Evolutionary conservation across 73 alveolate species (phyloP).

Genomic region (Tetrahymena thermophila): DNA sequence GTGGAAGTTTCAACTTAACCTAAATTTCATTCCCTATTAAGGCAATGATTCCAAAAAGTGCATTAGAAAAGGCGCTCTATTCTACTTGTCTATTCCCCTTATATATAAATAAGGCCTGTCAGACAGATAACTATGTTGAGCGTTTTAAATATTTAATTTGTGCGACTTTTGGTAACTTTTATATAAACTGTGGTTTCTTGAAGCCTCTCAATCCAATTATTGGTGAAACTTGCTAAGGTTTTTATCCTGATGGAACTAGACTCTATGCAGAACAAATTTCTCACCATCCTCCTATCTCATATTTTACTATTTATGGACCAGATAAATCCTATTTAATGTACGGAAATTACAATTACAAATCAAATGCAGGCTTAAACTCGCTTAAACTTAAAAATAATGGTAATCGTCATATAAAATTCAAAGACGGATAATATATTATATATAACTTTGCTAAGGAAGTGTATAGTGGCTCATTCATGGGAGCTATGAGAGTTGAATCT

Average conservation of each 20-base stretch:
- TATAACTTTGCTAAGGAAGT: slow-evolving; percentile 33
- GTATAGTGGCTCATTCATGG: slow-evolving; percentile 58
- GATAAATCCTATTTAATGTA: slow-evolving; percentile 33
- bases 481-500: slow-evolving; percentile 71
- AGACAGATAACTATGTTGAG: slow-evolving; percentile 54
- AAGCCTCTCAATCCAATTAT: slow-evolving; percentile 87
- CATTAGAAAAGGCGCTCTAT: slow-evolving; percentile 47
- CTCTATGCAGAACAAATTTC: slow-evolving; percentile 89
- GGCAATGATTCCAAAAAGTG: slow-evolving; percentile 65
- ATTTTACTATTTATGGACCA: slow-evolving; percentile 45
- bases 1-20: slow-evolving; percentile 71
- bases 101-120: slow-evolving; percentile 64
- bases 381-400: slow-evolving; percentile 33
- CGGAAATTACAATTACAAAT: slow-evolving; percentile 35
- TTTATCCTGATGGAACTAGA: slow-evolving; percentile 85
- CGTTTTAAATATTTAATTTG: slow-evolving; percentile 55
- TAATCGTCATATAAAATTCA: slow-evolving; percentile 12
- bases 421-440: slow-evolving; percentile 33
- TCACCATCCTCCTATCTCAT: slow-evolving; percentile 86
- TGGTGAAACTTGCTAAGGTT: slow-evolving; percentile 93
- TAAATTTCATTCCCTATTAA: slow-evolving; percentile 68
- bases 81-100: slow-evolving; percentile 47
- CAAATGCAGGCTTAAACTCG: slow-evolving; percentile 45
- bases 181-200: slow-evolving; percentile 56
- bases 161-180: slow-evolving; percentile 51